Evolutionary conservation across 805 yeast genomes (phyloP), one percentile per base, ranked within the genome.

Genomic region (Saccharomyces paradoxus): DNA sequence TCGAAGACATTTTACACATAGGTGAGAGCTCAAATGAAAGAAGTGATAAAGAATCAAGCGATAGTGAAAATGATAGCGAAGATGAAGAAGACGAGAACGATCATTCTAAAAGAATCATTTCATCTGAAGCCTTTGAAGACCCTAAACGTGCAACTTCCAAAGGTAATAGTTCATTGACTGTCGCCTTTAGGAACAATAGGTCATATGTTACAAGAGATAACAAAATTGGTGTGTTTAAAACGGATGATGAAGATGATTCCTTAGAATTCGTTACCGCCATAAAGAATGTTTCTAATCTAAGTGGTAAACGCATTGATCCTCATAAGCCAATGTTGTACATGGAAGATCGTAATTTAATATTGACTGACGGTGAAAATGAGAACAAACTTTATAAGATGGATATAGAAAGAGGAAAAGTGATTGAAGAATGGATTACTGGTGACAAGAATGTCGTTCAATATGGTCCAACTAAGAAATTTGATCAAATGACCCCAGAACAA

Each of bases 351-450:
- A 69, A 81, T 0, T 77, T 90, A 77, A 74, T 90, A 29, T 65
- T 90, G 60, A 88, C 85, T 62, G 83, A 81, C 63, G 72, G 75
- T 2, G 64, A 68, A 3, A 71, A 76, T 46, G 63, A 64, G 24
- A 71, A 75, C 47, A 76, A 74, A 30, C 66, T 90, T 50, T 87
- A 78, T 71, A 80, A 81, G 60, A 80, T 89, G 89, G 97, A 90
- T 71, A 70, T 90, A 50, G 86, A 81, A 64, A 77, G 82, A 55
- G 97, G 96, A 13, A 75, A 83, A 63, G 78, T 90, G 52, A 86
- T 90, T n/a, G 96, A 90, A 66, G 94, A 88, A 65, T 90, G 96
- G 94, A 72, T 77, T 37, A 75, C 86, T 22, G 78, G 78, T 52
- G 74, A 68, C 21, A 71, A 71, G 27, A 75, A 82, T 21, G 74